These are phyloP conservation scores for Turnera subulata DNA, from an alignment of 345 rosid species.

Conservation along the genomic window DNA sequence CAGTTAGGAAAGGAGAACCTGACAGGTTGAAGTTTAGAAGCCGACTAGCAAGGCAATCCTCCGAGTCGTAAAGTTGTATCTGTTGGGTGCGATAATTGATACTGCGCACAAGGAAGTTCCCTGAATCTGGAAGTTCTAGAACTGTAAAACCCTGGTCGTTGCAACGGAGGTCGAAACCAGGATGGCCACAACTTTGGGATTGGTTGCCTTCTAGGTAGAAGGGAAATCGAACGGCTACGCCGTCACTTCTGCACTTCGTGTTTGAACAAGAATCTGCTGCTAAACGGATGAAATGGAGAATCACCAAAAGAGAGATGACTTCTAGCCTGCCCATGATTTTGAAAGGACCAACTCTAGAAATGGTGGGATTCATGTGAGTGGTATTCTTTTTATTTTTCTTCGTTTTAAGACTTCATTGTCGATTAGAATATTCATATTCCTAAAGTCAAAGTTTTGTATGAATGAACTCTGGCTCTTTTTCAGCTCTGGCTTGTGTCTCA, in stretches of 20 bases:
- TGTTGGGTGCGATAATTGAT: slow-evolving; percentile 50
- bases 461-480: too few relatives aligned
- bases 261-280: slow-evolving; percentile 33
- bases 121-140: slow-evolving; percentile 47
- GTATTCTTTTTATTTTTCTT: too few relatives aligned
- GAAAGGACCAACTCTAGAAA: slow-evolving; percentile 18
- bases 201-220: slow-evolving; percentile 40
- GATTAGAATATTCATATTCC: too few relatives aligned
- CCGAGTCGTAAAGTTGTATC: slow-evolving; percentile 52
- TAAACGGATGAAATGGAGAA: slow-evolving; percentile 22
- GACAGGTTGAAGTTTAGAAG: slow-evolving; percentile 50
- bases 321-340: slow-evolving; percentile 26
- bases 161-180: slow-evolving; percentile 54
- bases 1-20: slow-evolving; percentile 47
- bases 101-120: slow-evolving; percentile 44
- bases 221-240: slow-evolving; percentile 55
- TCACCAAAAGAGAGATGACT: slow-evolving; percentile 32
- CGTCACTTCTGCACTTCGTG: slow-evolving; percentile 29
- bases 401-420: too few relatives aligned
- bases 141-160: slow-evolving; percentile 16
- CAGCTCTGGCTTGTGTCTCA: too few relatives aligned
- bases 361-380: not conserved
- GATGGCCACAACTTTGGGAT: slow-evolving; percentile 43
- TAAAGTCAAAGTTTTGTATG: not conserved
- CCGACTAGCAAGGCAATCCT: slow-evolving; percentile 51